Conservation (phyloP, 148 eudicot species). For the Euryodendron excelsum region DNA sequence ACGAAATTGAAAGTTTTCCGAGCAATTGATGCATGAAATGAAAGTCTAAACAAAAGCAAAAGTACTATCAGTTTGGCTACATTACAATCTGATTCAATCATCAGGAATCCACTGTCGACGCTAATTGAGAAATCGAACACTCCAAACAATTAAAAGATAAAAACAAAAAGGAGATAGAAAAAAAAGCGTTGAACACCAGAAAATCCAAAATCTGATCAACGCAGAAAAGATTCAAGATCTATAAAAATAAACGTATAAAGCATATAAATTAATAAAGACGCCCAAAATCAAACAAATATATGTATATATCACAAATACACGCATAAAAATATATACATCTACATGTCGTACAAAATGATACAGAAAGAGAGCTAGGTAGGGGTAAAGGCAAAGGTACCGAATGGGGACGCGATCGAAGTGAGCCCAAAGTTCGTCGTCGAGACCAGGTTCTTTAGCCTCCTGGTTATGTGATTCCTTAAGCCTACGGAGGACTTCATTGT, state of each 20-base stretch:
- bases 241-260: no score
- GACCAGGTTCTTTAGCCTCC: slow-evolving; percentile 53
- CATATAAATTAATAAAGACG: no score
- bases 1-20: not conserved
- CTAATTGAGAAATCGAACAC: not conserved
- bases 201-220: not conserved
- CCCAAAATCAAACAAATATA: not conserved
- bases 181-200: not conserved
- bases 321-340: not conserved
- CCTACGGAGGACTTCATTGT: slow-evolving; percentile 75
- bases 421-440: slow-evolving; percentile 84
- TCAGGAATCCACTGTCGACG: not conserved
- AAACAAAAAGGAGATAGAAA: not conserved
- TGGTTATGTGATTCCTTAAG: slow-evolving; percentile 55
- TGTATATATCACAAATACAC: slow-evolving; percentile 4
- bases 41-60: not conserved
- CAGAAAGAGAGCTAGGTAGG: not conserved
- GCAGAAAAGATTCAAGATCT: not conserved
- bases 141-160: no score
- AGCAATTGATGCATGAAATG: not conserved
- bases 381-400: slow-evolving; percentile 37
- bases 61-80: not conserved
- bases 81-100: not conserved
- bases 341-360: not conserved
- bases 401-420: slow-evolving; percentile 91